Evolutionary conservation across 441 rosid species (phyloP), one percentile per base, ranked within the genome.

Genomic region (Jatropha podagrica): DNA sequence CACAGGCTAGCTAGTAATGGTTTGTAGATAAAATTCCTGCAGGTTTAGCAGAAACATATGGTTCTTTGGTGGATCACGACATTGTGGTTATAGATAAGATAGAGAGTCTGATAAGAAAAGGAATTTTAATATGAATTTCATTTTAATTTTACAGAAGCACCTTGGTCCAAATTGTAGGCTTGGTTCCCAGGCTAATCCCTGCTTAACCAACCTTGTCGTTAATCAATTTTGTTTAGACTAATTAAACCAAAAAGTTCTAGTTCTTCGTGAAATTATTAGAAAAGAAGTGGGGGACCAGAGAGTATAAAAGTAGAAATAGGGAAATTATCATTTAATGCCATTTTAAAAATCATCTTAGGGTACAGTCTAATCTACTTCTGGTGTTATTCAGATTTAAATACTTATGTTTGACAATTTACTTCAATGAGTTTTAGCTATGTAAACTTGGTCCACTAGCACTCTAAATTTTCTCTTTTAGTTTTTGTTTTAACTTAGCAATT

Each of bases 401-500:
- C 61, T 11, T n/a, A 60, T 26, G 27, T 27, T 12, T 60, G 64
- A 26, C 6, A 60, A 12, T 60, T 27, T 61, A 61, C 40, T 12
- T 27, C 3, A 27, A 3, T 60, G 1, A 26, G 7, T 7, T 60
- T 60, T 4, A 13, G 8, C 63, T 26, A 26, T 32, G 26, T 59
- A 26, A 59, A 8, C 13, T 6, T 58, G 20, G 14, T 59, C 15
- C 63, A 12, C 37, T 52, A 56, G 4, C 11, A 18, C 8, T n/a
- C 60, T 56, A 10, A 27, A n/a, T 56, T 56, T 56, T n/a, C 3
- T 23, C 5, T 56, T 56, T 56, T n/a, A 20, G 8, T 56, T 59
- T 59, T 23, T 58, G 32, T 23, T 8, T 52, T 58, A 58, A 23
- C 68, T 3, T 49, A 38, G 61, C 87, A 88, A 49, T 80, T 71